Base-by-base conservation (phyloP, 1,284 basidiomycete genomes). In the Paramarasmius palmivorus region DNA sequence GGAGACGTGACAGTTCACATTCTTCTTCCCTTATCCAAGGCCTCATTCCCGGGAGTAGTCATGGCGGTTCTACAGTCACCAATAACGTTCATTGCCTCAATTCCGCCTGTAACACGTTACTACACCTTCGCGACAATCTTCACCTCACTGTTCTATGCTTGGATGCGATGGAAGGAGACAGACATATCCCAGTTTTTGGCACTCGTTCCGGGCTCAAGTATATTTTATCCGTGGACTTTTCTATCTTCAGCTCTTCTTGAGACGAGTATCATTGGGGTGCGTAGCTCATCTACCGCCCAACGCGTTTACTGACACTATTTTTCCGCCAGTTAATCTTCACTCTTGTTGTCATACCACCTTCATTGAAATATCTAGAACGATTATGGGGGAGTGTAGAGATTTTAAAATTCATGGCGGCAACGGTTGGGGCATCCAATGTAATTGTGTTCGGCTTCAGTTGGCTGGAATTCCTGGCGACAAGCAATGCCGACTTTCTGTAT, bases 161-260 rank as follows among this genome's bases (percentile, higher is more conserved):
- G 84, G 75, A 69, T 90, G 37, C 74, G 70, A 63, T 86, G 82
- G 79, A 76, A 75, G 55, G 74, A 73, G 41, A 67, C 75, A 45
- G 71, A 74, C 32, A 73, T 67, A 62, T 75, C 68, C 32, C 87
- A 92, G 15, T 98, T 92, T 76, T 77, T 98, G 61, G 88, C 91
- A 12, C 75, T 98, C 51, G 78, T 94, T 9, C 95, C 96, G 1
- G 94, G 92, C 25, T 81, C 80, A 32, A 90, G 90, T 64, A 68
- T 93, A 44, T 93, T 90, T 73, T 90, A 89, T 62, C 96, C 96
- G 25, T 99, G 95, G 95, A 95, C 93, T 2, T 81, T 99, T 56
- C 70, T 95, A 23, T 95, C 91, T 0, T 86, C 93, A 1, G 88
- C 84, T 9, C 84, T 96, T 57, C 90, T 97, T 44, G 96, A 99